A percentile compares a stretch with the other conserved stretches of the same genome.
phyloP scores from a whole-genome alignment of 2,329 filamentous ascomycete species.

The Colletotrichum lentis region DNA sequence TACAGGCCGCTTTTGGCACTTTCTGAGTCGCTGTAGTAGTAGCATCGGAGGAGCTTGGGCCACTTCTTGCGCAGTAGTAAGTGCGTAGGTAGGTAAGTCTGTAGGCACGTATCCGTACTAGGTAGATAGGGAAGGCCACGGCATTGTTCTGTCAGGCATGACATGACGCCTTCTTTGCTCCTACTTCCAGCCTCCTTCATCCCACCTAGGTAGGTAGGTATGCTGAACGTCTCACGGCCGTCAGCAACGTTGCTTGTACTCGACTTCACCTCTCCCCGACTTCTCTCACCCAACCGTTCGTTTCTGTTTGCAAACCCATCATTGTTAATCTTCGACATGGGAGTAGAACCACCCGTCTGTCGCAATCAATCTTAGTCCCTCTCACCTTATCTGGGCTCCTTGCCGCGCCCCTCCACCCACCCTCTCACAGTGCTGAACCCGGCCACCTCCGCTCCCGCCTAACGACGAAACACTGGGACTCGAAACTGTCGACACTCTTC shows the following conservation, averaged over 20 bases:
- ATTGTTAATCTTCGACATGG: not conserved
- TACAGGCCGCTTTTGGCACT: constrained; percentile 16
- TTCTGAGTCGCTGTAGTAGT: too few species aligned
- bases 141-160: constrained; percentile 12
- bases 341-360: constrained; percentile 1
- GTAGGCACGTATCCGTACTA: not conserved
- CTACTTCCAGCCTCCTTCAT: constrained; percentile 12
- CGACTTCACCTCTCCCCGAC: not conserved
- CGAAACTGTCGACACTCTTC: not conserved
- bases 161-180: constrained; percentile 31
- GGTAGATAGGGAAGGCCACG: not conserved
- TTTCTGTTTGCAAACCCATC: not conserved
- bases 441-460: not conserved
- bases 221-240: not conserved
- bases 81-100: too few species aligned
- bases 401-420: not conserved
- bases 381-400: not conserved
- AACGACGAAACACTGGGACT: not conserved
- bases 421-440: constrained; percentile 4
- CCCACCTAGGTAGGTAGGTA: constrained; percentile 10
- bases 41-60: constrained; percentile 49
- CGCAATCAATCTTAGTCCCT: not conserved
- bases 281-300: not conserved
- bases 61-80: constrained; percentile 27
- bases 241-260: not conserved